Conservation (phyloP, 345 rosid genomes). For the Eucalyptus marginata region DNA sequence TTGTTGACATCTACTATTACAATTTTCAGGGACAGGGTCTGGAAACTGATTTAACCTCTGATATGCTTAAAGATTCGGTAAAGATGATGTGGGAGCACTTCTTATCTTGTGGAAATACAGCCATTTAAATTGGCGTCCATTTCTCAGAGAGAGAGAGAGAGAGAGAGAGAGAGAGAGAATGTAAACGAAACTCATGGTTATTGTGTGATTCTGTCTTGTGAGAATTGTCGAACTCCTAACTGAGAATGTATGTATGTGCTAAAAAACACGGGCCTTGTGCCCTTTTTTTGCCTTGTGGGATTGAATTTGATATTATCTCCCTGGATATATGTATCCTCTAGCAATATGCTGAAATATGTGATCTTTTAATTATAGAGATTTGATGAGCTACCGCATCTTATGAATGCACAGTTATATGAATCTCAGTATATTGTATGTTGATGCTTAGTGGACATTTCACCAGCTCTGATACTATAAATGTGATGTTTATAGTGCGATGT, state of each 20-base stretch:
- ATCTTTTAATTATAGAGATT: background rate
- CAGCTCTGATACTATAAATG: background rate
- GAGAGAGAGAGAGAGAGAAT: background rate
- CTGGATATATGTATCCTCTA: background rate
- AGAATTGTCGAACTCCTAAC: background rate
- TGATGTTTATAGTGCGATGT: background rate
- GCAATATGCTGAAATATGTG: background rate
- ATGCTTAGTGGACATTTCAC: background rate
- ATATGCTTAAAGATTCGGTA: slow-evolving; percentile 21
- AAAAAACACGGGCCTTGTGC: background rate
- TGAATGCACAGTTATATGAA: background rate
- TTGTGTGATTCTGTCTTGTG: background rate
- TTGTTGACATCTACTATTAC: background rate
- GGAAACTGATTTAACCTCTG: background rate
- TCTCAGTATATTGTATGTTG: background rate
- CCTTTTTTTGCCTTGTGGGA: background rate
- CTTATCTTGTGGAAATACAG: background rate
- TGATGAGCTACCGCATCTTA: background rate
- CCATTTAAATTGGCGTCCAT: background rate
- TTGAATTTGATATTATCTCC: background rate
- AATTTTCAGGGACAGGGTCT: slow-evolving; percentile 14
- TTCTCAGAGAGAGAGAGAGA: background rate
- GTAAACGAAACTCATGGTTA: background rate
- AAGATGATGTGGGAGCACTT: slow-evolving; percentile 31
- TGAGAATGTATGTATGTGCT: background rate